phyloP scores from a whole-genome alignment of 2,329 filamentous ascomycete genomes.

The Neonectria sp. region DNA sequence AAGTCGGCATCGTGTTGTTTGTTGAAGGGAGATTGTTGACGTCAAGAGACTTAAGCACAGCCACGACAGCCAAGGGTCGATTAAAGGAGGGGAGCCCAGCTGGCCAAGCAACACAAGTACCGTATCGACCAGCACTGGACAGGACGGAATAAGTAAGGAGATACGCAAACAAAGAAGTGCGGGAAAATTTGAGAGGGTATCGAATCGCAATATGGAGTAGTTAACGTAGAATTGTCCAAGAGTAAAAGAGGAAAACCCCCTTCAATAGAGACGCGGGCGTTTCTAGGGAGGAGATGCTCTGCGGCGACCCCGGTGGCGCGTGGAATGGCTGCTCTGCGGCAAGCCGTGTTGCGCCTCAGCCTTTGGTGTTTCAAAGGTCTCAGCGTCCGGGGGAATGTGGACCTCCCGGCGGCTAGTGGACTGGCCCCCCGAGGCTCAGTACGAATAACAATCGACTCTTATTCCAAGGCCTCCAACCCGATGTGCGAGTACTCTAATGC shows the following conservation, averaged over 20 bases:
- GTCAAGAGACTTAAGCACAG: conserved; percentile 1
- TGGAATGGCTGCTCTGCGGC: conserved; percentile 40
- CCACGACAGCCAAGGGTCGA: not conserved
- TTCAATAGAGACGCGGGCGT: not conserved
- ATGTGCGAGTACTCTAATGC: not conserved
- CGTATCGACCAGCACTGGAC: not conserved
- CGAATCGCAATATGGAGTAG: too few species aligned
- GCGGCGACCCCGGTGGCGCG: conserved; percentile 4
- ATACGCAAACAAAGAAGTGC: not conserved
- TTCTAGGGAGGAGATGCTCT: not conserved
- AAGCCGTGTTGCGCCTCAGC: conserved; percentile 39
- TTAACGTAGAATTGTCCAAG: not conserved
- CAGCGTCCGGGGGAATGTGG: conserved; percentile 22
- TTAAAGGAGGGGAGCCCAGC: conserved; percentile 5
- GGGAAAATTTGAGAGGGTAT: not conserved
- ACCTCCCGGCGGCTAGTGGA: conserved; percentile 21
- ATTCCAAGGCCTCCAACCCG: not conserved
- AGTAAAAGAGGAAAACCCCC: not conserved
- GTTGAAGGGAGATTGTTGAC: conserved; percentile 8
- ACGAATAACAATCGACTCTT: too few species aligned
- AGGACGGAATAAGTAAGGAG: not conserved
- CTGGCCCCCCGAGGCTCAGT: not conserved
- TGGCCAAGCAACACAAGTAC: conserved; percentile 9
- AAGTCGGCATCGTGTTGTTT: conserved; percentile 36
- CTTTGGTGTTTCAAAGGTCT: conserved; percentile 39